Evolutionary conservation across 305 asterid species (phyloP), one percentile per base, ranked within the genome.

Genomic region (Salvia sclarea): DNA sequence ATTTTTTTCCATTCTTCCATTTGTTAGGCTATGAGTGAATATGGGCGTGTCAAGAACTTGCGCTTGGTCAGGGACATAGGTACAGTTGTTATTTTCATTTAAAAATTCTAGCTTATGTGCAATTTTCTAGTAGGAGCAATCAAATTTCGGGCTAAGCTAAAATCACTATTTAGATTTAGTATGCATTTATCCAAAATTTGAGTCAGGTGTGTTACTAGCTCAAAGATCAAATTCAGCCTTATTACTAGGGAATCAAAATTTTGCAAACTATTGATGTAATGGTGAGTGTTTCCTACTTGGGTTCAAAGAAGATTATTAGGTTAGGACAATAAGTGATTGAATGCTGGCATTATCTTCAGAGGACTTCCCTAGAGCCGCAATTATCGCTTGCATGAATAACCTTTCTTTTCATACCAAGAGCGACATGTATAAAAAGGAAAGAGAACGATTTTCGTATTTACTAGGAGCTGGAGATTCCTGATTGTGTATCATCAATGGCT

Each of bases 41-140:
- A 87, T 64, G 98, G 98, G 68, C 80, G 81, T 78, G 91, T 93
- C 48, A 91, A 86, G 82, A 85, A 81, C 76, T 75, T 91, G 81
- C 85, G 97, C 49, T 50, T 93, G 82, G 96, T 90, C 40, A 81
- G 98, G 71, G 90, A 93, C 79, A 88, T 93, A 72, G 97, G 97
- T 91, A 76, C 62, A 20, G n/a, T 18, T 20, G 20, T 48, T 38
- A 59, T 7, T 61, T 62, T 49, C 49, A 18, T 25, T 25, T 10
- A 6, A 61, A 45, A 22, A 3, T 13, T 47, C 21, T 17, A 4
- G 16, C 52, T 48, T 68, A 33, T 45, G 13, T 38, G 0, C 0
- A 6, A 33, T 24, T 61, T 50, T 31, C 47, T 12, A 16, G 31
- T 22, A 13, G 3, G 61, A 61, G 56, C 50, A 20, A 71, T 13